These are phyloP conservation scores for Aspergillus transmontanensis DNA, from an alignment of 2,329 filamentous ascomycete genomes.

Conservation along the genomic window DNA sequence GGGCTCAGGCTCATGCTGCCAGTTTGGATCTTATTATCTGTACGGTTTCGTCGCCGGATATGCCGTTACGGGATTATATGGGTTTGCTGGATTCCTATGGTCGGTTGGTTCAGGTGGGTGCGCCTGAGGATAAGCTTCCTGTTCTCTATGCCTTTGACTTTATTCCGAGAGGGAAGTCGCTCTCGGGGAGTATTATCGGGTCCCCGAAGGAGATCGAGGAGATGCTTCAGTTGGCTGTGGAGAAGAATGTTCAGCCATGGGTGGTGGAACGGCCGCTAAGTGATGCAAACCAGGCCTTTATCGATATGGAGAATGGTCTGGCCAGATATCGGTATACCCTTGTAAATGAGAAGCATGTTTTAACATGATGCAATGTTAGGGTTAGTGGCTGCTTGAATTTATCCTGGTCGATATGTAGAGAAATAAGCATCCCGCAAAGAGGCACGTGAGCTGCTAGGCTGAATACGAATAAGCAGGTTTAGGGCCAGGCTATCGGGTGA, in stretches of 20 bases:
- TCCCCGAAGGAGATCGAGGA: background rate
- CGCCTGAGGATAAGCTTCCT: too few species aligned
- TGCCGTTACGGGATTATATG: too few species aligned
- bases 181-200: too few species aligned
- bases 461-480: background rate
- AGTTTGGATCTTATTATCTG: constrained; percentile 59
- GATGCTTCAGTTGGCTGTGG: background rate
- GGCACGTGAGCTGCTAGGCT: background rate
- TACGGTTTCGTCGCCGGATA: constrained; percentile 57
- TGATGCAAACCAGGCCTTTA: background rate
- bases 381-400: too few species aligned
- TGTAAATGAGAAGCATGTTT: background rate
- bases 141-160: too few species aligned
- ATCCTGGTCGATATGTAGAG: too few species aligned
- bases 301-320: background rate
- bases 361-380: too few species aligned
- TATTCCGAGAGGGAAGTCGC: too few species aligned
- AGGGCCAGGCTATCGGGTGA: background rate
- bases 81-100: too few species aligned
- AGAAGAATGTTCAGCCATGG: background rate
- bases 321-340: background rate
- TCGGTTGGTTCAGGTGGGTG: too few species aligned
- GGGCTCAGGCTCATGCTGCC: constrained; percentile 51
- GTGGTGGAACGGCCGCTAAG: background rate
- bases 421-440: too few species aligned